phyloP scores from a whole-genome alignment of 805 yeast genomes.

The Brettanomyces naardenensis region DNA sequence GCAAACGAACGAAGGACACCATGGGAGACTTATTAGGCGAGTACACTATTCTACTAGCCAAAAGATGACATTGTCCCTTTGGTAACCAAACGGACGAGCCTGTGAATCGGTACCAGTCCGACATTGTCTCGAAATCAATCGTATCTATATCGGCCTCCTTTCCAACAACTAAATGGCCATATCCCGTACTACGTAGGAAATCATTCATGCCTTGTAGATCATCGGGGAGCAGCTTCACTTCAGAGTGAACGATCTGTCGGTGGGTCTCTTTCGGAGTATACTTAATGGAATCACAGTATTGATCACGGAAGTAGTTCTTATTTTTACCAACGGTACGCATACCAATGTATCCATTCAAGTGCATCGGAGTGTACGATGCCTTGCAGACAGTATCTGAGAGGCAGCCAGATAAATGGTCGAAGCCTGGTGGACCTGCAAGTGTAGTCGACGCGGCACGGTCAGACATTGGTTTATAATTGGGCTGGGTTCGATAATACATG shows the following conservation, averaged over 20 bases:
- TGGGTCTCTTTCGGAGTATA: constrained; percentile 6
- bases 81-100: constrained; percentile 48
- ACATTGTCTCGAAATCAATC: constrained; percentile 17
- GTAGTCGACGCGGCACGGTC: too few species aligned
- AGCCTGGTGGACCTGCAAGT: too few species aligned
- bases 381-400: constrained; percentile 1
- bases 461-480: too few species aligned
- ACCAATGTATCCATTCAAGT: not conserved
- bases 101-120: constrained; percentile 37
- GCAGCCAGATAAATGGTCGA: too few species aligned
- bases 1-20: constrained; percentile 34
- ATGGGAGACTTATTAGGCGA: constrained; percentile 29
- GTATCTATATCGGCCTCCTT: constrained; percentile 3
- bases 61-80: constrained; percentile 40
- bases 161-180: constrained; percentile 14
- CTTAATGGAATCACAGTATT: constrained; percentile 5
- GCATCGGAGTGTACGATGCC: not conserved
- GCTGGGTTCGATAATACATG: too few species aligned
- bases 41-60: constrained; percentile 37
- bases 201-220: constrained; percentile 19
- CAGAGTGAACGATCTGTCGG: constrained; percentile 10
- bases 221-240: constrained; percentile 18
- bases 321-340: not conserved
- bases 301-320: constrained; percentile 1
- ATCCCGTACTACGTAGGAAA: constrained; percentile 16